Conservation (phyloP, 352 stramenopile genomes). For the Globisporangium heterothallicum region DNA sequence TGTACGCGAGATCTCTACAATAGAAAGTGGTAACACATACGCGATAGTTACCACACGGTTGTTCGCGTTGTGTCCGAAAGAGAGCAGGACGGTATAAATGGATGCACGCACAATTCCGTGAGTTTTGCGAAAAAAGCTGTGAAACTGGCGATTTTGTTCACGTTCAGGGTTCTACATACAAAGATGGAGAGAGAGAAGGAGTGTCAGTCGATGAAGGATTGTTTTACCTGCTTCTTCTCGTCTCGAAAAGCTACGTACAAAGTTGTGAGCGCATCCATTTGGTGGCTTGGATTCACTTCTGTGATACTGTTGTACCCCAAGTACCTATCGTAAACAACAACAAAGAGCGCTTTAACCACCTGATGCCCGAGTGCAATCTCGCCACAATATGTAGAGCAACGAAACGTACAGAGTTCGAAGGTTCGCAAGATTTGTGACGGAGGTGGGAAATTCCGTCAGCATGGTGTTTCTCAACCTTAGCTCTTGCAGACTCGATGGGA, state of each 20-base stretch:
- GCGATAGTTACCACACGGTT: too few species aligned
- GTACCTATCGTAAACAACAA: too few species aligned
- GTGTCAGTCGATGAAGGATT: neutral
- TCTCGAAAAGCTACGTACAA: neutral
- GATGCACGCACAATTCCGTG: neutral
- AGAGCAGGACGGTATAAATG: neutral
- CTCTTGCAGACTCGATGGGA: neutral
- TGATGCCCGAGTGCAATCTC: neutral
- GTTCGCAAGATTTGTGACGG: neutral
- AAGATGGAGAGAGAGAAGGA: neutral
- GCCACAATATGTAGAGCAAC: too few species aligned
- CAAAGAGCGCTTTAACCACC: too few species aligned
- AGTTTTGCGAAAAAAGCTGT: neutral
- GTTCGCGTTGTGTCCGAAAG: too few species aligned
- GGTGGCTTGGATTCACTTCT: neutral
- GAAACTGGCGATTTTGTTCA: slow-evolving; percentile 1
- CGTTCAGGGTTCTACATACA: neutral
- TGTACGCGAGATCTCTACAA: neutral
- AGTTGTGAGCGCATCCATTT: neutral
- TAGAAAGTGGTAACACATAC: neutral
- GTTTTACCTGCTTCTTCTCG: neutral
- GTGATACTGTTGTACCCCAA: slow-evolving; percentile 3
- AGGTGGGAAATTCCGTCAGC: neutral
- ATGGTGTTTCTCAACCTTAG: slow-evolving; percentile 1
- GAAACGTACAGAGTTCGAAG: slow-evolving; percentile 1